Base-by-base conservation (phyloP, 2,329 filamentous ascomycete genomes). In the Dactylonectria estremocensis region DNA sequence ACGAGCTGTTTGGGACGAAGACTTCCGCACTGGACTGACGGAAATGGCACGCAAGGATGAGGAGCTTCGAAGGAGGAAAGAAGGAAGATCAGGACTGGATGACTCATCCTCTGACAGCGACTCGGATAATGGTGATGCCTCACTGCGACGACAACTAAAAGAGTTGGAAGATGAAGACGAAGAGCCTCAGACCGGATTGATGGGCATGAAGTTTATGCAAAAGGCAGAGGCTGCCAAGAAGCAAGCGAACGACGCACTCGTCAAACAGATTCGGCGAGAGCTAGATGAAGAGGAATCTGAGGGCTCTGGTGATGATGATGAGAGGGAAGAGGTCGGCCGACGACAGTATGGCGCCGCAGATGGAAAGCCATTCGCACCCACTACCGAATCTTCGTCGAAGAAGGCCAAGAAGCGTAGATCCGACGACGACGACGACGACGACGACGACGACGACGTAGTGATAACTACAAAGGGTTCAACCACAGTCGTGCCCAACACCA, bases 151-250 rank as follows among this genome's bases (percentile, higher is more conserved):
- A 83, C 67, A 83, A 68, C 73, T 85, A 7, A 82, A 83, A 16
- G 80, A 82, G 18, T 81, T 84, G 10, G 82, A 84, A 37, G 77
- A 82, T 9, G 82, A 86, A 14, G 86, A 88, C 22, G 83, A 82
- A n/a, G 84, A 78, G 18, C 88, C 88, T 0, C 86, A 88, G 72
- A 91, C 91, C 14, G 92, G 90, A 74, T 83, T 99, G 7, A 90
- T 93, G 80, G 88, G 89, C 58, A 94, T 99, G 92, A 93, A 94
- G 68, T 99, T 99, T 79, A 98, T 99, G 96, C 90, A 92, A 75
- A 94, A 92, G 72, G 94, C 95, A 1, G 95, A 98, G 76, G 92
- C 92, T 31, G 87, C 90, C 43, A 90, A 90, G 75, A 95, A 92
- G 80, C 89, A 92, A 69, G 88, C 90, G 64, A 98, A 98, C 73